phyloP scores from a whole-genome alignment of 441 rosid species.

The Kokia cookei region DNA sequence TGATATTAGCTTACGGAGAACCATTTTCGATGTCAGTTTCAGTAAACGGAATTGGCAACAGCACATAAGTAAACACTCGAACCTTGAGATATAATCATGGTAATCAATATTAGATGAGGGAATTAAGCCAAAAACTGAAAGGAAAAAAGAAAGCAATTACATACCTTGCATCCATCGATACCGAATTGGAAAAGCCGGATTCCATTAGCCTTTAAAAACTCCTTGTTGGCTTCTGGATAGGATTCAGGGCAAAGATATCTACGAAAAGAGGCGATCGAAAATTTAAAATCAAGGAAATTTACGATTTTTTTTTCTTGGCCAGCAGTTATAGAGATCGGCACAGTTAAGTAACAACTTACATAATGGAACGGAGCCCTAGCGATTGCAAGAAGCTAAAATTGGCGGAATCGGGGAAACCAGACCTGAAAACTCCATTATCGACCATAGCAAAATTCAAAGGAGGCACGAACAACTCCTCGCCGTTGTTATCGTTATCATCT shows the following conservation, averaged over 20 bases:
- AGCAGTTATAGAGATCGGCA: neutral
- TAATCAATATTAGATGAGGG: neutral
- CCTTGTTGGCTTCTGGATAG: slow-evolving; percentile 44
- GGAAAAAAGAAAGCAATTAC: neutral
- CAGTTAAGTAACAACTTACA: slow-evolving; percentile 24
- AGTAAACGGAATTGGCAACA: neutral
- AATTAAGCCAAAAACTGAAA: neutral
- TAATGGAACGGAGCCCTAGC: slow-evolving; percentile 42
- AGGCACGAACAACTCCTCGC: slow-evolving; percentile 41
- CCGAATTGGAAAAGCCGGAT: slow-evolving; percentile 51
- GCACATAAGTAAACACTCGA: neutral
- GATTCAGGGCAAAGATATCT: slow-evolving; percentile 59
- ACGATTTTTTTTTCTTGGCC: neutral
- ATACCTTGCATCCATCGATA: slow-evolving; percentile 57
- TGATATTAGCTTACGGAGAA: neutral
- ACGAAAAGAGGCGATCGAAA: neutral
- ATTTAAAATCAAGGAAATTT: neutral
- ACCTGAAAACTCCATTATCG: slow-evolving; percentile 52
- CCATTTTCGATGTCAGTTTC: neutral
- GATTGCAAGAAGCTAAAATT: slow-evolving; percentile 52
- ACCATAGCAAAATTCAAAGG: slow-evolving; percentile 61
- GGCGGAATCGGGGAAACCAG: slow-evolving; percentile 57
- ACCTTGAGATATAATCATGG: neutral
- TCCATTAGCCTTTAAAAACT: slow-evolving; percentile 44
- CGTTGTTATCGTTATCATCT: slow-evolving; percentile 23